phyloP scores from a whole-genome alignment of 2,329 filamentous ascomycete genomes.

The Aureobasidium sp. region DNA sequence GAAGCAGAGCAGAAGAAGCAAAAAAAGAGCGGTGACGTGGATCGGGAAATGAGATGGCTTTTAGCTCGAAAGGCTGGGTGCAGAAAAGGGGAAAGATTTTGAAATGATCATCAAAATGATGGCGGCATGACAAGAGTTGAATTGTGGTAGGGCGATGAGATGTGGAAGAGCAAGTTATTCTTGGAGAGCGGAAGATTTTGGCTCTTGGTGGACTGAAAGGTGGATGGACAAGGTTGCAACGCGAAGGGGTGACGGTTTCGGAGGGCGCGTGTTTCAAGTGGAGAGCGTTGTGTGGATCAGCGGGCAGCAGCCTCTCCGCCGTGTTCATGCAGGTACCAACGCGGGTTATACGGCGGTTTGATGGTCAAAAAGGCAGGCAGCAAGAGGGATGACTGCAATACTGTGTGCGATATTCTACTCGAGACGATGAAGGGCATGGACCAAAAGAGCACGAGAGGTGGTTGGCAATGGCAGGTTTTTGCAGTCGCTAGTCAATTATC shows the following conservation, averaged over 20 bases:
- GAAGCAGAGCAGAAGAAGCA: slow-evolving; percentile 11
- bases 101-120: background rate
- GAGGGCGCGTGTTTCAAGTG: slow-evolving; percentile 13
- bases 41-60: slow-evolving; percentile 6
- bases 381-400: background rate
- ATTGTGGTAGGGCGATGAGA: background rate
- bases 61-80: background rate
- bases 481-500: slow-evolving; percentile 9
- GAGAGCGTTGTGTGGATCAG: slow-evolving; percentile 9
- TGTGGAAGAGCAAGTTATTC: slow-evolving; percentile 8
- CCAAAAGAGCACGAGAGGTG: background rate
- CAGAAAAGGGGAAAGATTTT: background rate
- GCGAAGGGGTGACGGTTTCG: slow-evolving; percentile 5
- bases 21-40: slow-evolving; percentile 11
- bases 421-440: background rate
- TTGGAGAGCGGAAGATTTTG: background rate
- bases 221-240: slow-evolving; percentile 1
- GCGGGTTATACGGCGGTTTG: background rate
- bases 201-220: background rate
- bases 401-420: background rate
- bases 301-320: background rate
- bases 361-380: background rate
- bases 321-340: slow-evolving; percentile 15
- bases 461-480: background rate
- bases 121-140: slow-evolving; percentile 2